These are phyloP conservation scores for Yamadazyma atlantica DNA, from an alignment of 1,139 yeast genomes.

Conservation along the genomic window DNA sequence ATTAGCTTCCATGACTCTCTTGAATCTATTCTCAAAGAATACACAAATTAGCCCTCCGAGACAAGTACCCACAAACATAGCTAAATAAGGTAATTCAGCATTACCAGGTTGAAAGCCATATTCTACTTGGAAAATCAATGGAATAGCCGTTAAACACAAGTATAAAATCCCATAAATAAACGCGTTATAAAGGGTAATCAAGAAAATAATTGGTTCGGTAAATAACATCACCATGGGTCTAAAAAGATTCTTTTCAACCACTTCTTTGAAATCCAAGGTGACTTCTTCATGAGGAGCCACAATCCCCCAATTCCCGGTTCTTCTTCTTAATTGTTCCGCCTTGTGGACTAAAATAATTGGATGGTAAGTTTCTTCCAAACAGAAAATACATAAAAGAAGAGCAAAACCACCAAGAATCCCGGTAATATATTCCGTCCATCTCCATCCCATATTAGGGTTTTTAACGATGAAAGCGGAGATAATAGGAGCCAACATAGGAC, in stretches of 20 bases:
- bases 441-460: constrained; percentile 43
- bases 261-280: constrained; percentile 56
- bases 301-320: constrained; percentile 68
- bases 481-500: constrained; percentile 44
- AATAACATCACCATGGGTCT: constrained; percentile 69
- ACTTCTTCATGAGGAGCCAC: constrained; percentile 80
- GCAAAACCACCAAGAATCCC: constrained; percentile 46
- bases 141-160: constrained; percentile 72
- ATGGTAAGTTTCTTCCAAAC: constrained; percentile 49
- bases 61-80: constrained; percentile 58
- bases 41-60: constrained; percentile 49
- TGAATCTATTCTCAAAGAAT: constrained; percentile 25
- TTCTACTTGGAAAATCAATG: constrained; percentile 62
- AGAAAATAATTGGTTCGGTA: constrained; percentile 68
- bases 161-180: constrained; percentile 82
- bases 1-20: constrained; percentile 28
- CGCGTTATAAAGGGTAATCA: constrained; percentile 70
- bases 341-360: constrained; percentile 51
- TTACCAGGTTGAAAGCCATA: constrained; percentile 54
- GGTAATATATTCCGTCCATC: constrained; percentile 55
- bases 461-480: constrained; percentile 32
- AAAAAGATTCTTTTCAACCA: constrained; percentile 62
- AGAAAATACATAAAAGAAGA: constrained; percentile 24
- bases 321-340: constrained; percentile 57
- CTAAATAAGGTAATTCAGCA: constrained; percentile 59